These are phyloP conservation scores for Peterozyma toletana DNA, from an alignment of 805 yeast species.

Conservation along the genomic window DNA sequence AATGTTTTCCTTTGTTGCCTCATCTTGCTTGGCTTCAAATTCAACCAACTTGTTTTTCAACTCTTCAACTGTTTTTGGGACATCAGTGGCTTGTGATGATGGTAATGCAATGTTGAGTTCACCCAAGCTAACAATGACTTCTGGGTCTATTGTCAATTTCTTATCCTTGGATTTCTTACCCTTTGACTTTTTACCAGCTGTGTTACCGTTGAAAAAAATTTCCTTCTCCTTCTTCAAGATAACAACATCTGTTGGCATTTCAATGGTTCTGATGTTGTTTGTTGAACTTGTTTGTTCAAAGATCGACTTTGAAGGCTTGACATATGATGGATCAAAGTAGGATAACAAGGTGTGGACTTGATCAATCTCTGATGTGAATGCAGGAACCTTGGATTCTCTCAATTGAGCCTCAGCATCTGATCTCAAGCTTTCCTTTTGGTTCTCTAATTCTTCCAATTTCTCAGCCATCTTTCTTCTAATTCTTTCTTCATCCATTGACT, in stretches of 20 bases:
- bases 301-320: constrained; percentile 37
- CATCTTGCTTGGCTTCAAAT: constrained; percentile 68
- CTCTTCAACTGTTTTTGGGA: constrained; percentile 29
- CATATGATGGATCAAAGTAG: constrained; percentile 74
- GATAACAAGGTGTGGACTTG: constrained; percentile 66
- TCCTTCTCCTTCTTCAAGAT: constrained; percentile 58
- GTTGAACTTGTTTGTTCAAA: constrained; percentile 8
- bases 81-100: constrained; percentile 62
- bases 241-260: constrained; percentile 57
- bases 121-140: constrained; percentile 67
- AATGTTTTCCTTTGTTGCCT: constrained; percentile 69
- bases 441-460: constrained; percentile 42
- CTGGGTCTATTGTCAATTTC: constrained; percentile 72
- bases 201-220: constrained; percentile 47
- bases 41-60: constrained; percentile 68
- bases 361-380: constrained; percentile 72
- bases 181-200: constrained; percentile 42
- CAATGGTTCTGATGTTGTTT: constrained; percentile 38
- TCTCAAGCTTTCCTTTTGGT: constrained; percentile 40
- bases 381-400: constrained; percentile 69
- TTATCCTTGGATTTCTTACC: constrained; percentile 27
- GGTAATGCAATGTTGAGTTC: constrained; percentile 78
- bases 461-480: constrained; percentile 64
- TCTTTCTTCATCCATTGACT: constrained; percentile 60
- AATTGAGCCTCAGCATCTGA: constrained; percentile 64